phyloP scores from a whole-genome alignment of 257 asterid species.

The Plantago major region DNA sequence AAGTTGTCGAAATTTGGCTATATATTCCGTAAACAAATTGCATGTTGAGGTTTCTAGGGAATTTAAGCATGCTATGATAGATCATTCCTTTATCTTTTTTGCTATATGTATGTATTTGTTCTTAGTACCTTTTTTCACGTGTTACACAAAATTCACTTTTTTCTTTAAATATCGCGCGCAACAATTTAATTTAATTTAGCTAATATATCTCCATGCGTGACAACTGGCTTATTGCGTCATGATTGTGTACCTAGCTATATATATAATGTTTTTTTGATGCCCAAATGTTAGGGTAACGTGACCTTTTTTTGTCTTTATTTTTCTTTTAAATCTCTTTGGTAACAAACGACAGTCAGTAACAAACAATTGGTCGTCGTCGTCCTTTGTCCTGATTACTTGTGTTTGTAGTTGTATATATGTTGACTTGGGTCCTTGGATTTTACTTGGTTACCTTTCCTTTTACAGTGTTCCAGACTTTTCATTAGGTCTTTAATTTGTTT shows the following conservation, averaged over 20 bases:
- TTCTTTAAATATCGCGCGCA: background rate
- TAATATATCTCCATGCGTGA: background rate
- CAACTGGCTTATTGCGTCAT: constrained; percentile 10
- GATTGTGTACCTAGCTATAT: constrained; percentile 1
- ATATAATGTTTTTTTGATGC: background rate
- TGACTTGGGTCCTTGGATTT: background rate
- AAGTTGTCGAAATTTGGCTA: background rate
- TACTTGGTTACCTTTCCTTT: no score
- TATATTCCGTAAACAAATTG: background rate
- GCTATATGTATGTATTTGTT: background rate
- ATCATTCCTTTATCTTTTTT: background rate
- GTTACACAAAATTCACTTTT: background rate
- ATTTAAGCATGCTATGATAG: constrained; percentile 6
- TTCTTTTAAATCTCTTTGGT: constrained; percentile 1
- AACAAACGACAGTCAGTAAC: constrained; percentile 3
- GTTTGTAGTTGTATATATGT: background rate
- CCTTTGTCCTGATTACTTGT: background rate
- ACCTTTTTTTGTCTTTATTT: background rate
- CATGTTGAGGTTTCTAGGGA: background rate
- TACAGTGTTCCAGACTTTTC: no score
- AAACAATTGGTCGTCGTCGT: background rate
- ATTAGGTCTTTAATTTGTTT: no score
- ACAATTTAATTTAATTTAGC: background rate
- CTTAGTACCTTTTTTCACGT: constrained; percentile 13
- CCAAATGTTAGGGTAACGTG: constrained; percentile 11